Evolutionary conservation across 176 grass and related monocot genomes (phyloP), one percentile per base, ranked within the genome.

Genomic region (Ensete glaucum): DNA sequence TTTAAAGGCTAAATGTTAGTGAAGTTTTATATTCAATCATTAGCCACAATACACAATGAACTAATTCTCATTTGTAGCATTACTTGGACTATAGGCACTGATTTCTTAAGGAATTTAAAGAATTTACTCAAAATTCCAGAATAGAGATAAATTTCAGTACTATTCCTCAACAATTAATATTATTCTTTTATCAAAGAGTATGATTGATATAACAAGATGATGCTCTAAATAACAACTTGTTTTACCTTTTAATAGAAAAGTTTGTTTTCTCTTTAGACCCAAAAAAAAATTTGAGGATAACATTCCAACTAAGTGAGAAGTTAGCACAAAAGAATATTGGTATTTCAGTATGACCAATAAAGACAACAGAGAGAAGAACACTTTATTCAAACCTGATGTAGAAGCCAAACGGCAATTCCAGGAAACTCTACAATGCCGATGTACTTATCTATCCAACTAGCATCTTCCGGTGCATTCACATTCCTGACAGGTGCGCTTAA

Each of bases 381-480:
- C 10, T 79, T 51, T 52, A 16, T 80, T 75, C 66, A 25, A 78
- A 98, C 94, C 94, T 98, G 94, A 87, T 88, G 79, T 64, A 98
- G 88, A 64, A 98, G 78, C 94, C 94, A 98, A 82, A 98, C 88
- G 4, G 90, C 82, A 87, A 98, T 83, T 71, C 90, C 94, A 65
- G 86, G 84, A 74, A 98, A 98, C 72, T 98, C 94, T 43, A 98
- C 84, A 78, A 98, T 93, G 24, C 90, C 88, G 15, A 98, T 93
- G 72, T 98, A 98, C 81, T 85, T 89, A 74, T 98, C 94, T 73
- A 98, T 93, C 94, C 94, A 98, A 77, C 80, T 98, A 62, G 90
- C 90, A 77, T 98, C 90, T 81, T 93, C 88, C 52, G 90, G 88
- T 62, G 90, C 90, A 79, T 93, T 82, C 9, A 93, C 88, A 19